Conservation (phyloP, 345 rosid species). For the Schrenkiella parvula region DNA sequence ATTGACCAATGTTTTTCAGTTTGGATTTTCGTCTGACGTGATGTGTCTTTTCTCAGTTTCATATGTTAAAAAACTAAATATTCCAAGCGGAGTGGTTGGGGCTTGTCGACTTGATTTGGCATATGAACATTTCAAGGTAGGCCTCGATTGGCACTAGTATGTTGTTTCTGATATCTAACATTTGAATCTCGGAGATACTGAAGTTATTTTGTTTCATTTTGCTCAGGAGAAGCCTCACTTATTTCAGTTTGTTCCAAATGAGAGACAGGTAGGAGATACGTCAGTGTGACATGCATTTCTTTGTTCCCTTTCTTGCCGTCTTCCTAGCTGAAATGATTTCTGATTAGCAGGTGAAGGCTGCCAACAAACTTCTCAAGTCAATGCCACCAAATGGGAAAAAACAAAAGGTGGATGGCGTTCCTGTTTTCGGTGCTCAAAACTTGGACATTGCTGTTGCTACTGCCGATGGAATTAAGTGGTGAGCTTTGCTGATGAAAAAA, state of each 20-base stretch:
- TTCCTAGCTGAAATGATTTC: not conserved
- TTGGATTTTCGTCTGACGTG: slow-evolving; percentile 9
- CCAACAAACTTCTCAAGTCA: slow-evolving; percentile 74
- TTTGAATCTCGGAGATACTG: not conserved
- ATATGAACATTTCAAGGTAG: slow-evolving; percentile 97
- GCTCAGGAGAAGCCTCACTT: slow-evolving; percentile 82
- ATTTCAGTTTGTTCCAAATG: slow-evolving; percentile 95
- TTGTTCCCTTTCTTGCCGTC: not conserved
- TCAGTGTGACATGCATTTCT: not conserved
- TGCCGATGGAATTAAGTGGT: slow-evolving; percentile 88
- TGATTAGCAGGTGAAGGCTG: slow-evolving; percentile 73
- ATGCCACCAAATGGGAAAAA: slow-evolving; percentile 50
- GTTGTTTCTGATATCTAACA: not conserved
- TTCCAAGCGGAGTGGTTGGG: slow-evolving; percentile 95
- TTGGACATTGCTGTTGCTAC: slow-evolving; percentile 97
- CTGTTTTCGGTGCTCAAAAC: slow-evolving; percentile 89
- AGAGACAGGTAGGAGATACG: slow-evolving; percentile 61
- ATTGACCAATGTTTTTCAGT: not conserved
- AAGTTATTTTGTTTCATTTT: slow-evolving; percentile 6
- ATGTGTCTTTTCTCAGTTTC: slow-evolving; percentile 47
- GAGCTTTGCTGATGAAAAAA: slow-evolving; percentile 16
- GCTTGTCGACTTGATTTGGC: slow-evolving; percentile 98
- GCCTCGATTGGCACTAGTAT: slow-evolving; percentile 1
- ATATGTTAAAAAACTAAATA: slow-evolving; percentile 78
- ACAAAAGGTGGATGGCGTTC: slow-evolving; percentile 76